A percentile compares a stretch with the other conserved stretches of the same genome.
Evolutionary conservation across 116 monocot genomes (phyloP).

Genomic region (Cymodocea nodosa): DNA sequence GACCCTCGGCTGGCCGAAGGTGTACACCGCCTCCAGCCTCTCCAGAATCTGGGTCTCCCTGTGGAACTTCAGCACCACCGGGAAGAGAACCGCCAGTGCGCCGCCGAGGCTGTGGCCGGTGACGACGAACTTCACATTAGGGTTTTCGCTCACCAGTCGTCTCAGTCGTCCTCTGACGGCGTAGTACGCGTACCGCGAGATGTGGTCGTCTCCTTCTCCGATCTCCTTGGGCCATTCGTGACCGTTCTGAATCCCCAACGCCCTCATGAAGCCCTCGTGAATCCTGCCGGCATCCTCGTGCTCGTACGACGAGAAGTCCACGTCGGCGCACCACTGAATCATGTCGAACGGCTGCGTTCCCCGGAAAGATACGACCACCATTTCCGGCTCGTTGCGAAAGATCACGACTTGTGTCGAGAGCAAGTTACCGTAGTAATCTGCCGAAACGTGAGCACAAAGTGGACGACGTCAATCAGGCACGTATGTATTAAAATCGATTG

Average conservation of each 20-base stretch:
- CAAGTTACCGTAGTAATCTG: conserved; percentile 1
- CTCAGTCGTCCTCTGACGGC: conserved; percentile 37
- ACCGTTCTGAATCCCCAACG: conserved; percentile 51
- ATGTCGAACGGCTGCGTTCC: conserved; percentile 70
- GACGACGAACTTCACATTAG: conserved; percentile 36
- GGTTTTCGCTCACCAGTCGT: conserved; percentile 7
- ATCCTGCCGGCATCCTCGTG: conserved; percentile 53
- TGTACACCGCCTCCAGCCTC: conserved; percentile 63
- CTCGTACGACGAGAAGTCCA: conserved; percentile 87
- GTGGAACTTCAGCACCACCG: conserved; percentile 41
- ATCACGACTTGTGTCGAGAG: conserved; percentile 64
- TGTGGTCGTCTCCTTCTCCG: conserved; percentile 9
- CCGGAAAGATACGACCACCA: conserved; percentile 65
- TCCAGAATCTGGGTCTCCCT: conserved; percentile 38
- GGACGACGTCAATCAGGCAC: too few relatives aligned
- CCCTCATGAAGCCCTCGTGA: conserved; percentile 92
- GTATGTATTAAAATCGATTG: too few relatives aligned
- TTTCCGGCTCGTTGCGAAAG: conserved; percentile 47
- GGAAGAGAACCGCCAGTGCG: conserved; percentile 70
- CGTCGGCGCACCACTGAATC: conserved; percentile 63
- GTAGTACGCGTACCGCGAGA: conserved; percentile 63
- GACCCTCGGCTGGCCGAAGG: conserved; percentile 83
- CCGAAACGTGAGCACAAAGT: too few relatives aligned
- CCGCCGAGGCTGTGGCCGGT: conserved; percentile 91
- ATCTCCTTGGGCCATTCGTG: conserved; percentile 39